Evolutionary conservation across 1,139 yeast genomes (phyloP).

Genomic region (Suhomyces atakaporum): DNA sequence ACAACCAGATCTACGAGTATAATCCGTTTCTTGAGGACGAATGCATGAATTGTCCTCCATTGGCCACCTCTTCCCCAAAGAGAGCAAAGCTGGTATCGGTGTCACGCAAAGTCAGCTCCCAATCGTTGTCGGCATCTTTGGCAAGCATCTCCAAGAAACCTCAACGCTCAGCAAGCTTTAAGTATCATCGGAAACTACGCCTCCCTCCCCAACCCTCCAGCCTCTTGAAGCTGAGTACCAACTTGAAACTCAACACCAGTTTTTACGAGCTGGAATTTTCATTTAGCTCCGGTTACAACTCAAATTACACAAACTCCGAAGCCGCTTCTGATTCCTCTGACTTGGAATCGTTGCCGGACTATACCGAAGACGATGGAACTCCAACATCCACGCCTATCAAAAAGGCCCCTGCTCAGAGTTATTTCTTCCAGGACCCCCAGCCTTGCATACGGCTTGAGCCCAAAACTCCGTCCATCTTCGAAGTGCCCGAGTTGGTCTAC

Average conservation of each 20-base stretch:
- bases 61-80: constrained; percentile 11
- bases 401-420: constrained; percentile 2
- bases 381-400: constrained; percentile 31
- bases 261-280: constrained; percentile 20
- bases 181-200: too few species aligned
- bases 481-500: constrained; percentile 74
- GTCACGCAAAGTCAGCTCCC: constrained; percentile 9
- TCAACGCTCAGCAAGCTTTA: constrained; percentile 12
- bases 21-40: constrained; percentile 17
- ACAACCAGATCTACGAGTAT: constrained; percentile 29
- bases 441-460: too few species aligned
- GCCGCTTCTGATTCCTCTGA: constrained; percentile 24
- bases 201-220: too few species aligned
- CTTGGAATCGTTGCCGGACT: constrained; percentile 41
- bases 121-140: constrained; percentile 11
- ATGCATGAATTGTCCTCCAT: constrained; percentile 3
- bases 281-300: constrained; percentile 15
- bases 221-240: neutral
- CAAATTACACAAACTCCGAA: constrained; percentile 4
- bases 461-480: constrained; percentile 52
- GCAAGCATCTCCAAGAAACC: constrained; percentile 3
- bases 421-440: constrained; percentile 11
- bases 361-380: constrained; percentile 35
- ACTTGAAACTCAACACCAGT: neutral
- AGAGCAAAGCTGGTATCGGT: constrained; percentile 12